Conservation (phyloP, 306 rosid genomes). For the Heteromeles arbutifolia region DNA sequence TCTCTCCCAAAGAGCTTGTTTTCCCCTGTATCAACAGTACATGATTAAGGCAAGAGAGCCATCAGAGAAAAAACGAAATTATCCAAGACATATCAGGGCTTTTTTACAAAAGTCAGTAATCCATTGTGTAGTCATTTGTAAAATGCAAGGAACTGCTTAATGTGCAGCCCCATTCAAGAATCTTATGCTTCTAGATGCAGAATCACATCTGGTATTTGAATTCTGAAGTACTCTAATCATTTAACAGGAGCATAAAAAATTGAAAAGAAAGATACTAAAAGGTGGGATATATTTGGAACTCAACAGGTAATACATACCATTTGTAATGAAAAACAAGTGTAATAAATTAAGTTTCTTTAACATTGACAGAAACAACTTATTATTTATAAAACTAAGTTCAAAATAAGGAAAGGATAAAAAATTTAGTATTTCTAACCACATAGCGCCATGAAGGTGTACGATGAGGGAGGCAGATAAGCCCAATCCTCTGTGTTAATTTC, state of each 20-base stretch:
- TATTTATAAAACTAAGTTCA: neutral
- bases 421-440: constrained; percentile 46
- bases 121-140: neutral
- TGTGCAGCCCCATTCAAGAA: neutral
- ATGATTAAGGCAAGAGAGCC: constrained; percentile 23
- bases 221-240: neutral
- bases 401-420: neutral
- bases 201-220: neutral
- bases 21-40: constrained; percentile 55
- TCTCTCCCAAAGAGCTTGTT: constrained; percentile 51
- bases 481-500: constrained; percentile 86
- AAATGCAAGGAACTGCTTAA: neutral
- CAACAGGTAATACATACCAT: neutral
- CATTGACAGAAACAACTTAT: neutral
- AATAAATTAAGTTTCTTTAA: constrained; percentile 7
- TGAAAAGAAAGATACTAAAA: neutral
- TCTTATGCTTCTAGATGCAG: neutral
- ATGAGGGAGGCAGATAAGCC: constrained; percentile 74
- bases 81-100: neutral
- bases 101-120: neutral
- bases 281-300: neutral
- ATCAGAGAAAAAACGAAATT: neutral
- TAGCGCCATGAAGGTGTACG: constrained; percentile 80
- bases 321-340: neutral
- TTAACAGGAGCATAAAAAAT: neutral